Evolutionary conservation across 805 yeast species (phyloP).

Genomic region (Candida odintsovae): DNA sequence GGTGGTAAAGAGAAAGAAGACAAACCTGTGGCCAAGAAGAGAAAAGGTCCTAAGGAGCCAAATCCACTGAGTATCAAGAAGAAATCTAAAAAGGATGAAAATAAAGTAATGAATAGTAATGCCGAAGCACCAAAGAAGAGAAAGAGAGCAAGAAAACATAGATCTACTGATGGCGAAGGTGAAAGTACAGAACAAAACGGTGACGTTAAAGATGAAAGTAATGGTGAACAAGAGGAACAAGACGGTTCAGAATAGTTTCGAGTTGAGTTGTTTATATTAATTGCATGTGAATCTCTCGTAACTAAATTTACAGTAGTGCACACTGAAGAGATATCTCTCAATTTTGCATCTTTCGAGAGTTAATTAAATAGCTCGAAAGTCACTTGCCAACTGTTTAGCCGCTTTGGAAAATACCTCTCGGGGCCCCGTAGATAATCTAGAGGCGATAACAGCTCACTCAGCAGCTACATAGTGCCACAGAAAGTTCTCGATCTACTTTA

Average conservation of each 20-base stretch:
- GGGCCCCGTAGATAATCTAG: no score
- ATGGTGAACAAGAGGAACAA: not conserved
- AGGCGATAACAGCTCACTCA: no score
- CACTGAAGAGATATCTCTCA: no score
- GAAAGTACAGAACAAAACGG: slow-evolving; percentile 13
- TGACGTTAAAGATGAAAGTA: not conserved
- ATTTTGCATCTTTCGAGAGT: no score
- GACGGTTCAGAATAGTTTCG: not conserved
- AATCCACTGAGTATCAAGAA: slow-evolving; percentile 89
- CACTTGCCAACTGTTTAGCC: no score
- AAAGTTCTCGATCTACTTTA: not conserved
- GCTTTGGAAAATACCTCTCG: no score
- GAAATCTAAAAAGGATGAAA: slow-evolving; percentile 38
- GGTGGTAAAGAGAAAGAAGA: slow-evolving; percentile 40
- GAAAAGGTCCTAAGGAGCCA: slow-evolving; percentile 74
- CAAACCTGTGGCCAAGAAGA: slow-evolving; percentile 34
- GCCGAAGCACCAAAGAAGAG: slow-evolving; percentile 14
- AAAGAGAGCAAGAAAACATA: slow-evolving; percentile 20
- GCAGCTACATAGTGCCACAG: not conserved
- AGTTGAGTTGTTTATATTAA: not conserved
- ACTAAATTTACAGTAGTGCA: no score
- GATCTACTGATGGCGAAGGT: slow-evolving; percentile 4
- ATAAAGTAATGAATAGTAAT: slow-evolving; percentile 3
- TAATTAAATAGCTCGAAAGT: not conserved
- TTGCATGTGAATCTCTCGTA: not conserved